phyloP scores from a whole-genome alignment of 2,329 filamentous ascomycete genomes.

The Aspergillus fijiensis region DNA sequence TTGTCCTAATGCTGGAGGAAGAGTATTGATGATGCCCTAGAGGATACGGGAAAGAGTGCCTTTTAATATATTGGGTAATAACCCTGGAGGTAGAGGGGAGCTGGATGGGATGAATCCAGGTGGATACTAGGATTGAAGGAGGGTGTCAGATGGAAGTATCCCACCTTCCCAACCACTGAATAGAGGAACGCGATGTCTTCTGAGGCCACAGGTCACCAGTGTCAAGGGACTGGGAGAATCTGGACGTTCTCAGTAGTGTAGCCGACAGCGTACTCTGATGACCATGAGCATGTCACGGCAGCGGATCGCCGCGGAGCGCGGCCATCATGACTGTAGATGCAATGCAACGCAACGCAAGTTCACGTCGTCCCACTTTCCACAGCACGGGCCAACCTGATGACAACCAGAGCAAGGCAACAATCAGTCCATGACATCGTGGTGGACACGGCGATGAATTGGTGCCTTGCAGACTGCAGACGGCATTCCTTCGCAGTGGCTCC shows the following conservation, averaged over 20 bases:
- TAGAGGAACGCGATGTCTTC: background rate
- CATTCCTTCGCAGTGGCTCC: slow-evolving; percentile 10
- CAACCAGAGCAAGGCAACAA: background rate
- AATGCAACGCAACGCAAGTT: background rate
- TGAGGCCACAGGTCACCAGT: background rate
- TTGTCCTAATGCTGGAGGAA: background rate
- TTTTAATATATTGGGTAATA: background rate
- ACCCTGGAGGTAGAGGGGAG: background rate
- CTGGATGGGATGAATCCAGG: background rate
- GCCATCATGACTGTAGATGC: background rate
- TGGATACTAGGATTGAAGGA: background rate
- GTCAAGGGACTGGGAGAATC: background rate
- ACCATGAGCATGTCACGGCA: too few species aligned
- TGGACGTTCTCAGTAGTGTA: background rate
- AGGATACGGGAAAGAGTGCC: background rate
- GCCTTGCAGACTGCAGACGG: slow-evolving; percentile 13
- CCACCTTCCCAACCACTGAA: background rate
- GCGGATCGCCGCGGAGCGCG: background rate
- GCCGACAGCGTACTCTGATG: too few species aligned
- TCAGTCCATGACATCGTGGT: slow-evolving; percentile 3
- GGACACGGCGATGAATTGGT: background rate
- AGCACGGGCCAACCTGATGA: background rate
- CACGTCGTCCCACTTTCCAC: slow-evolving; percentile 1
- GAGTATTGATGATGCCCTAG: background rate
- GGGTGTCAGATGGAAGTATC: background rate